Evolutionary conservation across 805 yeast species (phyloP), one percentile per base, ranked within the genome.

Genomic region (Metschnikowia cubensis): DNA sequence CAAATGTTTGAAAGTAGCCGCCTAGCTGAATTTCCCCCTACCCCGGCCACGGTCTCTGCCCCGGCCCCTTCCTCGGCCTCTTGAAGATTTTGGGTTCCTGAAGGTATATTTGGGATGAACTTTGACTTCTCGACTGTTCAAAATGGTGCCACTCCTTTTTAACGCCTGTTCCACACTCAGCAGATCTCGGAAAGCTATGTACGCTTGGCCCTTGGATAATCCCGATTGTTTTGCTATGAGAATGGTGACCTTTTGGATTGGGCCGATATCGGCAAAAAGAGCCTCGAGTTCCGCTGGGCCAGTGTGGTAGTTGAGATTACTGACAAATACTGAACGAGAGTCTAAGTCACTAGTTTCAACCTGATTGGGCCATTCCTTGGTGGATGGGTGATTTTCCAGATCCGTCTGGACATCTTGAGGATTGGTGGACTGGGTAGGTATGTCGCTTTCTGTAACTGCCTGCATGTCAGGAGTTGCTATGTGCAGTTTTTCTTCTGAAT

Each of bases 151-250:
- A 50, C 75, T 67, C 34, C 59, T 66, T 10, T 58, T 61, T 42
- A 83, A 62, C 1, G 89, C 87, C 29, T 64, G 64, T 5, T 62
- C 57, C 6, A 78, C 83, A 14, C 76, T 65, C 5, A 68, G 75
- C 4, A 54, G 51, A 6, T 62, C 58, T 13, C 73, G 76, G 59
- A 82, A 84, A 56, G 85, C 83, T 32, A 84, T 70, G 56, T 82
- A 84, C 1, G 87, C 89, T 59, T 79, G 81, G 2, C 87, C 88
- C 54, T 75, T 77, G 7, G 81, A 77, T 17, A 62, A 61, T 0
- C 81, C 80, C 1, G 78, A 69, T 55, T 58, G 66, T 41, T 69
- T 69, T 54, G 76, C 77, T 49, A 70, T 69, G 50, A 81, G 67
- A 20, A 82, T 72, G 1, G 86, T 82, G 10, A 82, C 75, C 54